Evolutionary conservation across 169 alveolate species (phyloP).

Genomic region (Plasmodium vivax): DNA sequence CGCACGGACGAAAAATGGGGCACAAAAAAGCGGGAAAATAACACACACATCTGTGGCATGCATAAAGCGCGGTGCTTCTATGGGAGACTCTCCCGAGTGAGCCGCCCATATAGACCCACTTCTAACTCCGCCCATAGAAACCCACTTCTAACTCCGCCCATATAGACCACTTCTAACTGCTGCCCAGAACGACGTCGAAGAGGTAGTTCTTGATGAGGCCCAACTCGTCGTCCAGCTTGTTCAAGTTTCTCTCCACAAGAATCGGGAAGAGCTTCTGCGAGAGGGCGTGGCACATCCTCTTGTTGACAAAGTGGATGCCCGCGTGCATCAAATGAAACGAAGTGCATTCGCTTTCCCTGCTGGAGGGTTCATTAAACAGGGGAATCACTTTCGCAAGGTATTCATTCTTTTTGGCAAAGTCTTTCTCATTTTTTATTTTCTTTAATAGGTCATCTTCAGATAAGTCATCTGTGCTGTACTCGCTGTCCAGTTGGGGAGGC

Average conservation of each 20-base stretch:
- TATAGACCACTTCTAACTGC: background rate
- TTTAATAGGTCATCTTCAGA: constrained; percentile 31
- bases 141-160: no score
- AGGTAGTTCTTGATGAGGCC: background rate
- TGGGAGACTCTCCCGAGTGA: background rate
- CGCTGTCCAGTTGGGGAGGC: constrained; percentile 6
- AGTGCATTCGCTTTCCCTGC: constrained; percentile 28
- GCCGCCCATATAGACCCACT: background rate
- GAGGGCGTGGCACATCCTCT: constrained; percentile 1
- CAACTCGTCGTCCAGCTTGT: constrained; percentile 15
- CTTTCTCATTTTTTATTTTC: constrained; percentile 39
- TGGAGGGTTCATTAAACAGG: background rate
- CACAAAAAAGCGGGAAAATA: background rate
- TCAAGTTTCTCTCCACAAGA: constrained; percentile 8
- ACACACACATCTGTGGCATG: background rate
- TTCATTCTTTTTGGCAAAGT: constrained; percentile 1
- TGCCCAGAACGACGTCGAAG: constrained; percentile 3
- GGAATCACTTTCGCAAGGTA: constrained; percentile 44
- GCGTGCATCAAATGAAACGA: constrained; percentile 9
- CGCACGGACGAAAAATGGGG: background rate
- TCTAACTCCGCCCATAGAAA: no score
- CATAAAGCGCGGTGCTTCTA: background rate
- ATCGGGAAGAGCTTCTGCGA: constrained; percentile 59
- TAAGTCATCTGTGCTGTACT: constrained; percentile 2
- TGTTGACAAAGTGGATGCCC: constrained; percentile 49